Base-by-base conservation (phyloP, 1,139 yeast species). In the Yamadazyma kanchanaburiensis region DNA sequence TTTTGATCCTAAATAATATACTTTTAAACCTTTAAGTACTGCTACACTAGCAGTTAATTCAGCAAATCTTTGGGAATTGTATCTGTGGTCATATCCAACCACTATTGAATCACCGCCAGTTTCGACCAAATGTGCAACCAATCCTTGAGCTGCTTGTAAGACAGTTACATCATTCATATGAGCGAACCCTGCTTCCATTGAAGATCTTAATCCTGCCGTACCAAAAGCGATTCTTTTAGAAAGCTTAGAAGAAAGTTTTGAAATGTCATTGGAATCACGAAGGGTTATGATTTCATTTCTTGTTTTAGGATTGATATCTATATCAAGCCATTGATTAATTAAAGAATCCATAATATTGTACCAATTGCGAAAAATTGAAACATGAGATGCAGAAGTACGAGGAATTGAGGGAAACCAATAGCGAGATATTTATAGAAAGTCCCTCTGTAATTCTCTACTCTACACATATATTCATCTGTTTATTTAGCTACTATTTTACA, bases 161-260 rank as follows among this genome's bases (percentile, higher is more conserved):
- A 91, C 84, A 0, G 96, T 88, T 9, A 91, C 81, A 41, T 83
- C 85, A 53, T 91, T 91, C 94, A 91, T 84, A 43, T 88, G 74
- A 30, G 78, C 74, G 52, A 84, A 89, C 0, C 97, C 97, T 0
- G 96, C 87, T 41, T 80, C 88, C 96, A 91, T 88, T 16, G 71
- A 64, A 3, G 95, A 77, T 19, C 98, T 63, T 31, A 91, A 69
- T 0, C 96, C 96, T 3, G 97, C 96, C 0, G 97, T 88, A 0
- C 96, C 97, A 56, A 88, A 88, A n/a, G 78, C 68, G 22, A 88
- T 82, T 30, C 95, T 58, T 3, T 58, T 49, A n/a, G 63, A 35
- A 24, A 80, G 58, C 32, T 85, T 68, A 25, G 53, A 52, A 28
- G 70, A 72, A 26, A 88, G 61, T 28, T 65, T 75, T 0, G 50